Evolutionary conservation across 2,329 filamentous ascomycete species (phyloP), one percentile per base, ranked within the genome.

Genomic region (Pezicula radicicola): DNA sequence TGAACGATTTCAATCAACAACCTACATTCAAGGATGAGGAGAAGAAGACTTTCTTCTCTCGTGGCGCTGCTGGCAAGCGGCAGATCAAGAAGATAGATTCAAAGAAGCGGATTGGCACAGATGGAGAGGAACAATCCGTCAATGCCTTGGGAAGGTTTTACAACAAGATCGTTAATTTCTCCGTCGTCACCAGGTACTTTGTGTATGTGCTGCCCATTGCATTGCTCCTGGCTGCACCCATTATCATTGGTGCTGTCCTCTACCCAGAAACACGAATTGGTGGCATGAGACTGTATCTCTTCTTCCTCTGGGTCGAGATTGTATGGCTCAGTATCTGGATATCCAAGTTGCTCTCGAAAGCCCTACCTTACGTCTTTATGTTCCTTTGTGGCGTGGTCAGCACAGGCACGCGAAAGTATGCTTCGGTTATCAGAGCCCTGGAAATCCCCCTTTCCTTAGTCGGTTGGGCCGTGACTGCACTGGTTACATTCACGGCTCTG

Each of bases 231-330:
- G 83, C 83, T 7, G 65, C 84, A 6, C 85, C 85, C 12, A 72
- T 89, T 35, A 71, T 87, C 47, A 71, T 87, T 18, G 65, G 46
- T 37, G 60, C 60, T 1, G 49, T 57, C 7, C 27, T 60, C 13
- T 51, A 62, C 25, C 62, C 43, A 53, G 28, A 65, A 60, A 18
- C 60, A 57, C 41, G 59, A 44, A 36, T 60, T 60, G 12, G 50
- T 1, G 77, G 76, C 1, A 75, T 80, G 8, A 72, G 75, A 4
- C 73, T 87, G 9, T 81, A 85, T 61, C 68, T 77, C 46, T 74
- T 89, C 45, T 88, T 88, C 61, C 71, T 86, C 45, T 88, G 85
- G 86, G 77, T 89, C 59, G 81, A 88, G 63, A 75, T 86, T 48
- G 75, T 85, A 35, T 89, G 86, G 86, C 69, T 85, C 37, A 76